Percentiles rank a stretch among this genome's conserved stretches.
Evolutionary conservation across 2,329 filamentous ascomycete species (phyloP).

Genomic region (Cryphonectria parasitica): DNA sequence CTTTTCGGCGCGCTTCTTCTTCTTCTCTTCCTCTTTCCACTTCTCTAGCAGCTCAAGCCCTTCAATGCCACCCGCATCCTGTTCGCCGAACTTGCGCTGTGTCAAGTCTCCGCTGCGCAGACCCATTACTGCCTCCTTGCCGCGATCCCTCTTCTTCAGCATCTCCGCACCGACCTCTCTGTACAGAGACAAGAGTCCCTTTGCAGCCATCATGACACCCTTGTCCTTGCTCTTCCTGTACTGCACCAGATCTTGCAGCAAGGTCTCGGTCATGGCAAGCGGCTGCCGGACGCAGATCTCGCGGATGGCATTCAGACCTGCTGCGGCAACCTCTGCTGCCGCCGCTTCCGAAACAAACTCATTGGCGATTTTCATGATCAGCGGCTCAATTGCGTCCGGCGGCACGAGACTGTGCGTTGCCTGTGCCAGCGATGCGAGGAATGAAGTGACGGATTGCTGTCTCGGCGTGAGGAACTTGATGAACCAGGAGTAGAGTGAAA

Average conservation of each 20-base stretch:
- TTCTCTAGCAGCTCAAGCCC: slow-evolving; percentile 88
- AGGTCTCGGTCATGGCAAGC: slow-evolving; percentile 91
- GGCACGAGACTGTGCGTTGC: slow-evolving; percentile 89
- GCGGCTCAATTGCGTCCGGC: slow-evolving; percentile 86
- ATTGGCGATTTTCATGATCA: slow-evolving; percentile 94
- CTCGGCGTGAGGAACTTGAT: slow-evolving; percentile 87
- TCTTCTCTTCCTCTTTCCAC: slow-evolving; percentile 90
- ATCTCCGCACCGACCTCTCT: slow-evolving; percentile 89
- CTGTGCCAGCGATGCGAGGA: slow-evolving; percentile 90
- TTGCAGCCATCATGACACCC: slow-evolving; percentile 98
- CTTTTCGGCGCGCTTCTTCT: slow-evolving; percentile 70
- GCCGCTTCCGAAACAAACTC: slow-evolving; percentile 97
- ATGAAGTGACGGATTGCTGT: slow-evolving; percentile 89
- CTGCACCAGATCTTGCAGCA: slow-evolving; percentile 94
- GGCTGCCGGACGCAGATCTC: slow-evolving; percentile 93
- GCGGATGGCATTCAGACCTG: slow-evolving; percentile 90
- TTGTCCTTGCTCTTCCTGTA: slow-evolving; percentile 98
- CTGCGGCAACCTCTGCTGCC: slow-evolving; percentile 86
- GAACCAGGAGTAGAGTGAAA: slow-evolving; percentile 94
- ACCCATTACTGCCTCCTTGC: slow-evolving; percentile 86
- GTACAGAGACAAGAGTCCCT: slow-evolving; percentile 87
- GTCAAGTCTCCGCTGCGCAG: slow-evolving; percentile 74
- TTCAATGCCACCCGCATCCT: slow-evolving; percentile 80
- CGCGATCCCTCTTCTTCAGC: slow-evolving; percentile 85
- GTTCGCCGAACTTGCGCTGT: slow-evolving; percentile 81